phyloP scores from a whole-genome alignment of 148 eudicot genomes.

The Salicornia ramosissima region DNA sequence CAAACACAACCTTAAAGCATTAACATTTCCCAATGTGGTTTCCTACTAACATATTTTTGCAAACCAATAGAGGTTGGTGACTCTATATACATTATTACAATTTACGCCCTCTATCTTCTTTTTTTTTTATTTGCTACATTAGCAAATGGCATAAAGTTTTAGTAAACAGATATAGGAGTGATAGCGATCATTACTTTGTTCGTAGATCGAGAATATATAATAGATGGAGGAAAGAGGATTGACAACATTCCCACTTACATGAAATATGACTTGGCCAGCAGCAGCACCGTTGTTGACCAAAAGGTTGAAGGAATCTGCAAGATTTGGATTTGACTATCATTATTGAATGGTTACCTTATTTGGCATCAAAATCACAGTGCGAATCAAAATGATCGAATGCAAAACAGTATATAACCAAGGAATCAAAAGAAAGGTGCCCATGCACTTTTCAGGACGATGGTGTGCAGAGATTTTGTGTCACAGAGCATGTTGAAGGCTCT shows the following conservation, averaged over 20 bases:
- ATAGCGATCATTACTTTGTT: no score
- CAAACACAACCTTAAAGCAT: neutral
- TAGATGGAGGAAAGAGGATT: neutral
- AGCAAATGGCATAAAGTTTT: no score
- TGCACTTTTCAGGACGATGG: neutral
- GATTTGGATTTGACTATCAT: slow-evolving; percentile 3
- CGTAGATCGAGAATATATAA: no score
- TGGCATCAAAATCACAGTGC: slow-evolving; percentile 6
- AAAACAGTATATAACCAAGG: neutral
- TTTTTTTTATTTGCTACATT: no score
- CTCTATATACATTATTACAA: no score
- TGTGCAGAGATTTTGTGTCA: neutral
- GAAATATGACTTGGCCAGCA: slow-evolving; percentile 96
- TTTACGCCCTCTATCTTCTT: no score
- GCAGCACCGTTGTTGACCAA: slow-evolving; percentile 91
- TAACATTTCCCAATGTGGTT: neutral
- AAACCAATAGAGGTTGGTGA: neutral
- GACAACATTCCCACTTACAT: slow-evolving; percentile 44
- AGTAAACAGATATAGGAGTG: no score
- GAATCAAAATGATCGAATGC: neutral
- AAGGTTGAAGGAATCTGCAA: slow-evolving; percentile 93
- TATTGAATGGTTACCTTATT: neutral
- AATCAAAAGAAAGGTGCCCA: neutral
- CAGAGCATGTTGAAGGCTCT: neutral
- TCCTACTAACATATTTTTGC: neutral